Percentiles rank a stretch among this genome's conserved stretches.
phyloP scores from a whole-genome alignment of 306 rosid species.

The Abrus precatorius region DNA sequence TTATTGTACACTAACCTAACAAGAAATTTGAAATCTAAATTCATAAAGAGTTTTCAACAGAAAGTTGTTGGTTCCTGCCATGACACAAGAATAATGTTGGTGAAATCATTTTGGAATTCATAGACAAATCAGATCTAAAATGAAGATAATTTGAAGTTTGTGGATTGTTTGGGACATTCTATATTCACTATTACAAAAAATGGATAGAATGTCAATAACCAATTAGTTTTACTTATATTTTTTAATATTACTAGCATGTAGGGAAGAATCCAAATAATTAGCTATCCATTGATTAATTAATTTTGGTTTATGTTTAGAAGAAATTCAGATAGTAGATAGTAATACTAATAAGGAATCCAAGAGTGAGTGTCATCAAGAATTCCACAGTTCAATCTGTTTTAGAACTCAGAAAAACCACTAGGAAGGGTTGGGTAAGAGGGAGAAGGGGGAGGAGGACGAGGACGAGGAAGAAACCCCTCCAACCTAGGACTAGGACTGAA shows the following conservation, averaged over 20 bases:
- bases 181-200: not conserved
- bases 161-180: not conserved
- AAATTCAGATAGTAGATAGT: not conserved
- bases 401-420: not conserved
- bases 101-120: not conserved
- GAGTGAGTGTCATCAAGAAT: not conserved
- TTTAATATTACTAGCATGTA: not conserved
- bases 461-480: not conserved
- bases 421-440: not conserved
- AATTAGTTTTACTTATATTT: not conserved
- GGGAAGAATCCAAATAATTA: not conserved
- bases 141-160: not conserved
- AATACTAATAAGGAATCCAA: not conserved
- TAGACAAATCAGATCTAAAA: not conserved
- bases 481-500: not conserved
- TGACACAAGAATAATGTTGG: not conserved
- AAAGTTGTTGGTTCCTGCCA: not conserved
- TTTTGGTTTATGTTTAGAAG: not conserved
- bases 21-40: slow-evolving; percentile 13
- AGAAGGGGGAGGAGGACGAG: not conserved
- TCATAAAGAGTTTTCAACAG: slow-evolving; percentile 24
- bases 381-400: not conserved
- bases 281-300: not conserved
- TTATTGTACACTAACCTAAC: not conserved
- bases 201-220: not conserved